Conservation (phyloP, 768 basidiomycete genomes). For the Punctularia strigosozonata region DNA sequence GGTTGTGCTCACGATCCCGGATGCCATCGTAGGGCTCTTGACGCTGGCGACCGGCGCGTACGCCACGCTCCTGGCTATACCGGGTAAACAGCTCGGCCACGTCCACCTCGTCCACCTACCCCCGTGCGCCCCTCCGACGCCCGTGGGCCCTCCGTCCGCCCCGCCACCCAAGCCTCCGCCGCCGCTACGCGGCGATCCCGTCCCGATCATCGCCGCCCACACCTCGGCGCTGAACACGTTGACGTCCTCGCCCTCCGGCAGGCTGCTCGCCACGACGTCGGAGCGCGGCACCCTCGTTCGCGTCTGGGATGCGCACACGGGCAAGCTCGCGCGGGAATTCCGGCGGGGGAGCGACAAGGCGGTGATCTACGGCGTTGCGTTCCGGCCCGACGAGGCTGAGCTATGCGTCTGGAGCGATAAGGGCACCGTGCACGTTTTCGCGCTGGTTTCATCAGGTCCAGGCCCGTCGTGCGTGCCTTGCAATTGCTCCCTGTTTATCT, state of each 20-base stretch:
- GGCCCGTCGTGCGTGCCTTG: slow-evolving; percentile 46
- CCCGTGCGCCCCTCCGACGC: slow-evolving; percentile 54
- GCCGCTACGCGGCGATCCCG: slow-evolving; percentile 47
- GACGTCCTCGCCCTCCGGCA: slow-evolving; percentile 66
- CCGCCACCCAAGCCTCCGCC: slow-evolving; percentile 41
- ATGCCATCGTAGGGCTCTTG: slow-evolving; percentile 45
- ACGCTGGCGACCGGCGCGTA: slow-evolving; percentile 69
- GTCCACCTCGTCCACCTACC: slow-evolving; percentile 82
- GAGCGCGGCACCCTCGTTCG: slow-evolving; percentile 75
- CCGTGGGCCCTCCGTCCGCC: slow-evolving; percentile 43
- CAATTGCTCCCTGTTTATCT: neutral
- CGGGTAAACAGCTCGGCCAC: slow-evolving; percentile 79
- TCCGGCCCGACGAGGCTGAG: slow-evolving; percentile 77
- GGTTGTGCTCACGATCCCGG: neutral
- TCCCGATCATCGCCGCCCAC: slow-evolving; percentile 79
- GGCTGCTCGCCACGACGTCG: slow-evolving; percentile 76
- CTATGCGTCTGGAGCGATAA: slow-evolving; percentile 93
- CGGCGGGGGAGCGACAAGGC: slow-evolving; percentile 84
- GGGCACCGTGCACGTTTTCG: slow-evolving; percentile 86
- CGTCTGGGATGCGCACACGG: slow-evolving; percentile 70
- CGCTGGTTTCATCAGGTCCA: slow-evolving; percentile 46
- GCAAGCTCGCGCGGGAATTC: slow-evolving; percentile 68
- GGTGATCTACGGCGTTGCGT: slow-evolving; percentile 83
- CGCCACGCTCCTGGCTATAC: slow-evolving; percentile 75
- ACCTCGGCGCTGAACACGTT: slow-evolving; percentile 69